phyloP scores from a whole-genome alignment of 805 yeast species.

The Priceomyces fermenticarens region DNA sequence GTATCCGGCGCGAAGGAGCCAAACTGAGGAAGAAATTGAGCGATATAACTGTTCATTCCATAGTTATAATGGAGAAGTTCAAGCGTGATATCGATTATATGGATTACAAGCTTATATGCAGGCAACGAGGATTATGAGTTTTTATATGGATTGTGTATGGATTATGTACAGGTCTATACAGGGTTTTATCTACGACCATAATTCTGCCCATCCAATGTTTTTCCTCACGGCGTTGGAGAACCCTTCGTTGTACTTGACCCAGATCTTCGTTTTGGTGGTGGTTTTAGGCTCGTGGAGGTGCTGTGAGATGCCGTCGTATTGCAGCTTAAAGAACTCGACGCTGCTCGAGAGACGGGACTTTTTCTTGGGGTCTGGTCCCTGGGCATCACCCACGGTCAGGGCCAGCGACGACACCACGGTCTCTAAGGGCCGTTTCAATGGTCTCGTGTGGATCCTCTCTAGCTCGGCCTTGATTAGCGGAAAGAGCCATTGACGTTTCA shows the following conservation, averaged over 20 bases:
- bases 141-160: too few relatives aligned
- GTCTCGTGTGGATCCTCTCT: constrained; percentile 16
- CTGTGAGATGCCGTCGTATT: constrained; percentile 31
- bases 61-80: too few relatives aligned
- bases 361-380: constrained; percentile 11
- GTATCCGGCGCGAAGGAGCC: constrained; percentile 4
- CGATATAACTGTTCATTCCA: constrained; percentile 25
- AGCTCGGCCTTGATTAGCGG: constrained; percentile 35
- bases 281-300: constrained; percentile 22
- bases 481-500: constrained; percentile 30
- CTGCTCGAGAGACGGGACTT: constrained; percentile 26
- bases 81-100: too few relatives aligned
- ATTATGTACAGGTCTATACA: too few relatives aligned
- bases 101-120: too few relatives aligned
- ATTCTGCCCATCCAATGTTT: constrained; percentile 70
- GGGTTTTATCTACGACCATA: constrained; percentile 45
- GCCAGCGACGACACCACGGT: too few relatives aligned
- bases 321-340: constrained; percentile 37
- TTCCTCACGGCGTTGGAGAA: constrained; percentile 88
- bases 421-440: constrained; percentile 8
- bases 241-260: constrained; percentile 94
- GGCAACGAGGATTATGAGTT: too few relatives aligned
- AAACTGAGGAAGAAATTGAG: constrained; percentile 28
- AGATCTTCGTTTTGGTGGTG: constrained; percentile 44
- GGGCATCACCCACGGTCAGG: constrained; percentile 10